A percentile compares a stretch with the other conserved stretches of the same genome.
phyloP scores from a whole-genome alignment of 2,329 filamentous ascomycete genomes.

The Pseudovirgaria hyperparasitica region DNA sequence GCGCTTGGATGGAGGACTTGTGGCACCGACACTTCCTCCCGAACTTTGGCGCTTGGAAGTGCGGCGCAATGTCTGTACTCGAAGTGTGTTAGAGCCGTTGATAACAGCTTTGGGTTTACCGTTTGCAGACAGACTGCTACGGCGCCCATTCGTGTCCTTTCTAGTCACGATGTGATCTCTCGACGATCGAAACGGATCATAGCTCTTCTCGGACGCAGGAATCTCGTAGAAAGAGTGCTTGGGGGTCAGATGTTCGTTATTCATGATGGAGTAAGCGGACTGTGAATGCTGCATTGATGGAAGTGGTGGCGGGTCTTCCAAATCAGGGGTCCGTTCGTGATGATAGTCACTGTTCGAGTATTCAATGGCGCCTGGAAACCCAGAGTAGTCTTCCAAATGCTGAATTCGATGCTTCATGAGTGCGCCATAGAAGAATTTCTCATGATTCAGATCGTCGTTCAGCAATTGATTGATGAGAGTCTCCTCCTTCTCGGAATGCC shows the following conservation, averaged over 20 bases:
- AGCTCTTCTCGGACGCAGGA: constrained; percentile 47
- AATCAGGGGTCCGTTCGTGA: constrained; percentile 12
- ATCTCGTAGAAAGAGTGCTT: constrained; percentile 38
- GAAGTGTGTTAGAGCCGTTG: constrained; percentile 24
- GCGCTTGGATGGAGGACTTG: constrained; percentile 18
- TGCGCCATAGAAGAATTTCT: constrained; percentile 86
- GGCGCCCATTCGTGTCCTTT: constrained; percentile 49
- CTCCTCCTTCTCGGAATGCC: constrained; percentile 72
- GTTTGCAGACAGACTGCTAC: constrained; percentile 49
- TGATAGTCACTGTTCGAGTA: constrained; percentile 89
- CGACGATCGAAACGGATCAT: constrained; percentile 73
- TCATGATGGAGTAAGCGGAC: constrained; percentile 44
- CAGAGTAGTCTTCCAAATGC: constrained; percentile 72
- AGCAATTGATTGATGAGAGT: constrained; percentile 56
- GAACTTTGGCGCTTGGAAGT: constrained; percentile 19
- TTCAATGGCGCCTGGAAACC: constrained; percentile 51
- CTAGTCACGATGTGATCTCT: constrained; percentile 35
- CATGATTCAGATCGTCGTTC: constrained; percentile 54
- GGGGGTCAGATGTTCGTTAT: constrained; percentile 38
- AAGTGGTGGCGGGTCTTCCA: constrained; percentile 19
- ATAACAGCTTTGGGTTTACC: constrained; percentile 23
- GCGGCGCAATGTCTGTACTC: constrained; percentile 29
- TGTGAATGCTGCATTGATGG: constrained; percentile 28
- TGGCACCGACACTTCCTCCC: no score
- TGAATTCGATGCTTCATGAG: constrained; percentile 72